Evolutionary conservation across 2,329 filamentous ascomycete genomes (phyloP).

Genomic region (Colletotrichum lini): DNA sequence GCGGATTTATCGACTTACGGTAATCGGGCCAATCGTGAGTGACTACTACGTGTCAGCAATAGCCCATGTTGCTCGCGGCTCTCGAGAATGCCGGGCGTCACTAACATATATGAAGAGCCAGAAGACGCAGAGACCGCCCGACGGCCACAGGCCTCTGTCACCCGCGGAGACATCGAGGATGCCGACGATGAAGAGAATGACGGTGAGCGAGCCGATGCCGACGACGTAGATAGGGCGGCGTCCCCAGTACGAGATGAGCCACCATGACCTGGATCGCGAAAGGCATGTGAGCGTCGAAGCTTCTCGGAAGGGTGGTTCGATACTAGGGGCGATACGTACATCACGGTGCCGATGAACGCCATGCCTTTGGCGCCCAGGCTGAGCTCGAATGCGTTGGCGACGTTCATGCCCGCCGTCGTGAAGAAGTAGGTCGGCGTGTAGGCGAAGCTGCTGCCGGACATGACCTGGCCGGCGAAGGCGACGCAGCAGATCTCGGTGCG

Average conservation of each 20-base stretch:
- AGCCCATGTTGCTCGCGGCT: fast-evolving
- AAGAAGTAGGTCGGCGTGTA: constrained; percentile 53
- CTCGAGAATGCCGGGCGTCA: neutral
- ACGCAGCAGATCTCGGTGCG: constrained; percentile 55
- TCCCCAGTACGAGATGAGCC: no score
- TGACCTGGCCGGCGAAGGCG: constrained; percentile 51
- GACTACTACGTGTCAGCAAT: constrained; percentile 43
- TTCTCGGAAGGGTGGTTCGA: no score
- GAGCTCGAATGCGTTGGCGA: no score
- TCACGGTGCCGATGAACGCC: no score
- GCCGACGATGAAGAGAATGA: no score
- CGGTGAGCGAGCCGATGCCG: no score
- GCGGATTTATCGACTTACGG: constrained; percentile 51
- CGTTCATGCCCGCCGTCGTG: neutral
- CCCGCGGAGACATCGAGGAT: constrained; percentile 50
- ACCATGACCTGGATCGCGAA: no score
- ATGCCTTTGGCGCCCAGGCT: no score
- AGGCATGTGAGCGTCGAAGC: no score
- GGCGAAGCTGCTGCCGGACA: constrained; percentile 50
- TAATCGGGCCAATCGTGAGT: constrained; percentile 60
- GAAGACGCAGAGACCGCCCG: constrained; percentile 58
- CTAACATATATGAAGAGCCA: constrained; percentile 58
- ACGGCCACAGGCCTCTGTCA: constrained; percentile 54
- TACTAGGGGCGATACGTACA: no score
- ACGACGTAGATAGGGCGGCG: no score